Evolutionary conservation across 306 rosid genomes (phyloP).

Genomic region (Begonia fuchsioides): DNA sequence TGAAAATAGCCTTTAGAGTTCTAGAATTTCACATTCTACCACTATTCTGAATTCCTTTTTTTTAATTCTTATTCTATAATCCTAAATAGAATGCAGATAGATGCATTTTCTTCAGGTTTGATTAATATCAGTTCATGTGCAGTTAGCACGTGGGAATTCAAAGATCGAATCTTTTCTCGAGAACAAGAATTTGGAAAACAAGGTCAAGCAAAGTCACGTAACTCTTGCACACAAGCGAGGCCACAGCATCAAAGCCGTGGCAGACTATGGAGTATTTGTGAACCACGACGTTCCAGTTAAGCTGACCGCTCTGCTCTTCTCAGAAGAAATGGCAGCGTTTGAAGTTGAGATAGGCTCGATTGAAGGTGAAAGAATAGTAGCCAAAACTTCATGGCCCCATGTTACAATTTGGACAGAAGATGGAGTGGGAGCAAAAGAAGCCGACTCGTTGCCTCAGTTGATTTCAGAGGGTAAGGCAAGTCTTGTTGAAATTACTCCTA

Average conservation of each 20-base stretch:
- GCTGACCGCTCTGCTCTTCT: conserved; percentile 55
- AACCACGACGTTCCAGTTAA: conserved; percentile 47
- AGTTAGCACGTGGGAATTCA: conserved; percentile 47
- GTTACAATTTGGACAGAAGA: conserved; percentile 66
- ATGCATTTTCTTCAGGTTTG: neutral
- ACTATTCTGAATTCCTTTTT: too few relatives aligned
- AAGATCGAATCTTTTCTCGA: conserved; percentile 33
- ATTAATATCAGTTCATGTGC: conserved; percentile 9
- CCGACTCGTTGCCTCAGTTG: conserved; percentile 52
- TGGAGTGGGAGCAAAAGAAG: conserved; percentile 72
- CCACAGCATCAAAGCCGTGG: conserved; percentile 75
- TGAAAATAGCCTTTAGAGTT: too few relatives aligned
- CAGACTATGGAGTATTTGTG: conserved; percentile 49
- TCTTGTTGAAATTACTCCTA: conserved; percentile 47
- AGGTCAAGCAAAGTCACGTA: conserved; percentile 42
- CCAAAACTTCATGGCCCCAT: conserved; percentile 77
- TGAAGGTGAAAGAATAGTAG: conserved; percentile 52
- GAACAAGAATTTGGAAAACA: conserved; percentile 28
- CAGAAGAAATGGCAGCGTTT: conserved; percentile 67
- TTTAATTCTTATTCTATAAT: too few relatives aligned
- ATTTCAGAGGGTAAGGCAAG: conserved; percentile 59
- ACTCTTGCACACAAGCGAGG: conserved; percentile 96
- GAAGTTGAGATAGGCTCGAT: conserved; percentile 67
- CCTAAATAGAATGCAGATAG: too few relatives aligned
- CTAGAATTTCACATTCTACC: too few relatives aligned